Base-by-base conservation (phyloP, 345 rosid species). In the Capsella bursapastoris region DNA sequence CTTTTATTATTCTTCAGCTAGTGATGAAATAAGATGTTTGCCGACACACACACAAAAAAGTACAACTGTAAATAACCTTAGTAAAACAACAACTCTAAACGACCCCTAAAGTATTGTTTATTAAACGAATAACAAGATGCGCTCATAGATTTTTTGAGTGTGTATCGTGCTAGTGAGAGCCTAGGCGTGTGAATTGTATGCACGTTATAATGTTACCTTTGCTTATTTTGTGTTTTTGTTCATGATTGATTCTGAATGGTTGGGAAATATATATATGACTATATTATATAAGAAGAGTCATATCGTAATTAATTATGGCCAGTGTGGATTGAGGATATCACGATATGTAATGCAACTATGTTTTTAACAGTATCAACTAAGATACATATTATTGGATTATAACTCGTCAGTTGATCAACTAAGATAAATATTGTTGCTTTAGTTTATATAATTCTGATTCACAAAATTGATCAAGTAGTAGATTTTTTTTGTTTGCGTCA, bases 171-270 rank as follows among this genome's bases (percentile, higher is more conserved):
- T 57, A 47, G 56, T 5, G 35, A 6, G 48, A 37, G 28, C 35
- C 66, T 66, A 66, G 52, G 66, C 10, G 41, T 66, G 59, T 57
- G 72, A 57, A 66, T 37, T 57, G 49, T 48, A 15, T 48, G 60
- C 25, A 22, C 25, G 25, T 22, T 22, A 37, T 57, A 48, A 34
- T 34, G 37, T 4, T 4, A 6, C 6, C 37, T 34, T 66, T 66
- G 13, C 52, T 57, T 28, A 1, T 56, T 44, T 65, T 45, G 50
- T 73, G 45, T 15, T 65, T 65, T 38, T 74, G 52, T 47, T 74
- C 38, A 28, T 73, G 32, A 27, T 66, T 35, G 47, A 22, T 22
- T 22, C 25, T 66, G 58, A 65, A 37, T 74, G 60, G 59, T 37
- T 57, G 72, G 78, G 18, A 47, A 34, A 44, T 18, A 56, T 64